Percentiles rank a stretch among this genome's conserved stretches.
Conservation (phyloP, 2,329 filamentous ascomycete species). For the Coccinonectria pachysandricola region DNA sequence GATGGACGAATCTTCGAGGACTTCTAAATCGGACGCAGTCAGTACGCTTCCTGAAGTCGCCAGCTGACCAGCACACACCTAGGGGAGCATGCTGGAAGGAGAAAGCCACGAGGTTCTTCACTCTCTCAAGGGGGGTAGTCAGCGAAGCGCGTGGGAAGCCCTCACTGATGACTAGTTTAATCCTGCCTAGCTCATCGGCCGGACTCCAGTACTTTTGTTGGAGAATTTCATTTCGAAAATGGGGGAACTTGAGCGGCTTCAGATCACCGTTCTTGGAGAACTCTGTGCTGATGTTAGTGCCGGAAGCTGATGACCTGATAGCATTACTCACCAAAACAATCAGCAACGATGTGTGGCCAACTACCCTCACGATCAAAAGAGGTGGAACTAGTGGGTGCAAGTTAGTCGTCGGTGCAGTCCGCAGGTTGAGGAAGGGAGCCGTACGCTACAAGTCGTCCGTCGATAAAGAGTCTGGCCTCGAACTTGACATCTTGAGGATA, state of each 20-base stretch:
- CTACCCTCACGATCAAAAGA: slow-evolving; percentile 39
- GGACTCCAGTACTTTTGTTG: slow-evolving; percentile 63
- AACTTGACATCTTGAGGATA: slow-evolving; percentile 47
- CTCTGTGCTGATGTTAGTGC: slow-evolving; percentile 23
- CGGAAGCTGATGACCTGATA: too few relatives aligned
- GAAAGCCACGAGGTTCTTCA: slow-evolving; percentile 67
- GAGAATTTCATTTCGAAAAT: slow-evolving; percentile 59
- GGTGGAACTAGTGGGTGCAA: slow-evolving; percentile 38
- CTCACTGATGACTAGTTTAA: slow-evolving; percentile 68
- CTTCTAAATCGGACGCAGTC: slow-evolving; percentile 30
- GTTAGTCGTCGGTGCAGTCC: too few relatives aligned
- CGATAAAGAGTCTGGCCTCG: slow-evolving; percentile 57
- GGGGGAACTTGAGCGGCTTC: slow-evolving; percentile 58
- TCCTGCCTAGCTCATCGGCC: slow-evolving; percentile 59
- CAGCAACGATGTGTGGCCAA: slow-evolving; percentile 41
- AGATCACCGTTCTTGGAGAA: slow-evolving; percentile 47
- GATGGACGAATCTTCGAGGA: slow-evolving; percentile 63
- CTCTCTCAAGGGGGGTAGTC: slow-evolving; percentile 48
- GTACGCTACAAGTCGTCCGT: slow-evolving; percentile 55
- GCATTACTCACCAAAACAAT: slow-evolving; percentile 34
- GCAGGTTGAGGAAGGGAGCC: slow-evolving; percentile 2
- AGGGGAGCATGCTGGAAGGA: slow-evolving; percentile 78
- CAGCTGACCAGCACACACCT: slow-evolving; percentile 35
- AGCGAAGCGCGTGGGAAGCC: slow-evolving; percentile 49
- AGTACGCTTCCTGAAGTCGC: slow-evolving; percentile 1